Evolutionary conservation across 2,329 filamentous ascomycete species (phyloP).

Genomic region (Alternaria burnsii): DNA sequence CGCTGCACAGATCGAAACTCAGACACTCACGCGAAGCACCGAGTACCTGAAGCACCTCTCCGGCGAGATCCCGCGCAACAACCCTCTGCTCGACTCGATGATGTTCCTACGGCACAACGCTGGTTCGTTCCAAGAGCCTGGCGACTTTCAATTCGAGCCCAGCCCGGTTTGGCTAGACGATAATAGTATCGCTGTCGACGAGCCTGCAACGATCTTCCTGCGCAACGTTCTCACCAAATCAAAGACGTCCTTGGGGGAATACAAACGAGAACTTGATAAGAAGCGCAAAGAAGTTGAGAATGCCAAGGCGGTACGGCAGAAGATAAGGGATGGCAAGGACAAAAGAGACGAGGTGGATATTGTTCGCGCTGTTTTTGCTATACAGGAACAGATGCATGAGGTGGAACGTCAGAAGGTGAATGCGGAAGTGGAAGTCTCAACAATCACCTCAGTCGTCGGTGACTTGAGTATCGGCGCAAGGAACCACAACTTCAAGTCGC

Average conservation of each 20-base stretch:
- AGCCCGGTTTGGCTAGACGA: slow-evolving; percentile 98
- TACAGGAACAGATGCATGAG: slow-evolving; percentile 86
- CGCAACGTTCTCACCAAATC: slow-evolving; percentile 92
- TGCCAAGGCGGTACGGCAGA: slow-evolving; percentile 75
- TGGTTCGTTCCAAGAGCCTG: slow-evolving; percentile 80
- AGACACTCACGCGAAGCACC: slow-evolving; percentile 77
- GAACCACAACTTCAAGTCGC: slow-evolving; percentile 98
- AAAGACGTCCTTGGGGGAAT: slow-evolving; percentile 80
- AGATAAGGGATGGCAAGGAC: slow-evolving; percentile 82
- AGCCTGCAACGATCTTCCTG: slow-evolving; percentile 86
- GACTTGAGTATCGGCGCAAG: slow-evolving; percentile 92
- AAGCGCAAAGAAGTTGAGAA: slow-evolving; percentile 86
- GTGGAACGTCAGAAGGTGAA: slow-evolving; percentile 84
- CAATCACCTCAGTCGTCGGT: slow-evolving; percentile 88
- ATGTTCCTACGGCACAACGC: slow-evolving; percentile 98
- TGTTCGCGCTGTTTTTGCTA: slow-evolving; percentile 80
- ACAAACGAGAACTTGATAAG: slow-evolving; percentile 84
- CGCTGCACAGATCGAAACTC: slow-evolving; percentile 80
- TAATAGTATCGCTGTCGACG: slow-evolving; percentile 83
- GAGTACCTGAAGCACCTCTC: slow-evolving; percentile 76
- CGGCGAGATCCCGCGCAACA: slow-evolving; percentile 85
- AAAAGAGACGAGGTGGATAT: slow-evolving; percentile 88
- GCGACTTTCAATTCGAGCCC: slow-evolving; percentile 87
- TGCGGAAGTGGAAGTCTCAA: slow-evolving; percentile 90
- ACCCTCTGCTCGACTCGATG: slow-evolving; percentile 89